Base-by-base conservation (phyloP, 2,329 filamentous ascomycete species). In the Nothomitra cinnamomea region DNA sequence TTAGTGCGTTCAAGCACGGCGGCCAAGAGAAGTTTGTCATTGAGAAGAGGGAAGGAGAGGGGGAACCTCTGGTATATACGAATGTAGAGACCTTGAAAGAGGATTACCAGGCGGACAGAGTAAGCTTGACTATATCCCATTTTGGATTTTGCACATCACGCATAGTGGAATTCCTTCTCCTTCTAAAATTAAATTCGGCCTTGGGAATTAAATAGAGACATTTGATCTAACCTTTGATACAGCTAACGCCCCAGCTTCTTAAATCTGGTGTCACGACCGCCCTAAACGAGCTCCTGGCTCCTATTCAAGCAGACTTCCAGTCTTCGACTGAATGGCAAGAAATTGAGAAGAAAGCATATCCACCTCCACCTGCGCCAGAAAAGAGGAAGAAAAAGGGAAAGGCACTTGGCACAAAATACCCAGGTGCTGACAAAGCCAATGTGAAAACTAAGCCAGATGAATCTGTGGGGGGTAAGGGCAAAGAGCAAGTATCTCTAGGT, bases 201-300 rank as follows among this genome's bases (percentile, higher is more conserved):
- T 32, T 10, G 10, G 10, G 10, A 19, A 32, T 28, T 24, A 17
- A 12, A 19, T n/a, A n/a, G 1, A 19, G 17, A 15, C 10, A n/a
- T 35, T 35, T 17, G 17, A 13, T 12, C 45, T 49, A 32, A 49
- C 25, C n/a, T 17, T 35, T 4, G 7, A n/a, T 53, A 28, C 58
- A 82, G 76, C 76, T 95, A 57, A 87, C 85, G 1, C 92, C 92
- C 0, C 89, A 95, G 71, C 70, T 85, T 12, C 73, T 96, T 52
- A 96, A 98, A 72, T 77, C 82, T n/a, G 87, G 86, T 10, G 80
- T 94, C 4, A 77, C 84, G 3, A 75, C 79, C 52, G 86, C 80
- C 8, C 75, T 98, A 19, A 80, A 79, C 59, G 73, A 77, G 40
- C 76, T 96, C 12, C 74, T 95, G 55, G 79, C 75, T 1, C 87